These are phyloP conservation scores for Hanseniaspora taiwanica DNA, from an alignment of 805 yeast genomes.

Conservation along the genomic window DNA sequence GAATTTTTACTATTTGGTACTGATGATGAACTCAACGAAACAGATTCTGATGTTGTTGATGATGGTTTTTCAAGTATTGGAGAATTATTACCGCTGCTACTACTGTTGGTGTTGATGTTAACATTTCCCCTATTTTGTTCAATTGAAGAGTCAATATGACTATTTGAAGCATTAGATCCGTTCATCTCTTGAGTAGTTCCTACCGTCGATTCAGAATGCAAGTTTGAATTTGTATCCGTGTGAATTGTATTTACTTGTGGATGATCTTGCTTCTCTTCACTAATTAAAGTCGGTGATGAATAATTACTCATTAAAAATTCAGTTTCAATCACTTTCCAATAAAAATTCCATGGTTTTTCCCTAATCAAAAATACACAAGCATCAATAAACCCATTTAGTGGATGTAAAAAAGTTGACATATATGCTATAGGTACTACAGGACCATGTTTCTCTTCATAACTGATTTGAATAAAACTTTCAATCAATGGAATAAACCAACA, in stretches of 20 bases:
- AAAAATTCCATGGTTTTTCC: slow-evolving; percentile 65
- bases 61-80: background rate
- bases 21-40: too few relatives aligned
- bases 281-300: slow-evolving; percentile 4
- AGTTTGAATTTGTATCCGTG: too few relatives aligned
- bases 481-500: slow-evolving; percentile 76
- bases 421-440: slow-evolving; percentile 52
- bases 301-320: slow-evolving; percentile 14
- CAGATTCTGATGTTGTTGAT: too few relatives aligned
- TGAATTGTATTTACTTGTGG: too few relatives aligned
- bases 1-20: too few relatives aligned
- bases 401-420: slow-evolving; percentile 65
- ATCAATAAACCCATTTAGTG: slow-evolving; percentile 70
- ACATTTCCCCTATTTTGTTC: too few relatives aligned
- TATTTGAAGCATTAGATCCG: too few relatives aligned
- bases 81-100: background rate
- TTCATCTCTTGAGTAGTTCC: too few relatives aligned
- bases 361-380: slow-evolving; percentile 60
- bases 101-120: background rate
- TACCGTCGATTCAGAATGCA: too few relatives aligned
- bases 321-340: slow-evolving; percentile 19
- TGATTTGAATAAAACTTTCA: slow-evolving; percentile 44
- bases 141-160: too few relatives aligned
- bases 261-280: slow-evolving; percentile 1
- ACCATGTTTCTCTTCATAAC: slow-evolving; percentile 32